These are phyloP conservation scores for Trichophaea hybrida DNA, from an alignment of 2,329 filamentous ascomycete species.

Conservation along the genomic window DNA sequence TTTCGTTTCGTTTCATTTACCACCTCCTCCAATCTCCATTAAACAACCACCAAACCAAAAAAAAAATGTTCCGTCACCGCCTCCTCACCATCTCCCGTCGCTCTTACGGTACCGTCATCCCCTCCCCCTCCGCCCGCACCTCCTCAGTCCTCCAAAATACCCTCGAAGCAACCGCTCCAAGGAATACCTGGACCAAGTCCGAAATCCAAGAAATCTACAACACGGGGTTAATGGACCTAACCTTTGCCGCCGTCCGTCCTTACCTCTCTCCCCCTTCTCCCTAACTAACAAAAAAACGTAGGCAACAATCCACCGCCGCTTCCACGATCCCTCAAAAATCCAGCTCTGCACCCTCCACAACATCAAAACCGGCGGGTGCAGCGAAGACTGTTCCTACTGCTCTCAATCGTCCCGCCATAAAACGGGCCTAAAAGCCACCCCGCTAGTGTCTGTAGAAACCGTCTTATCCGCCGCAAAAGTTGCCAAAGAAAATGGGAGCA, in stretches of 20 bases:
- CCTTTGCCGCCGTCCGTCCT: conserved; percentile 52
- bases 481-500: conserved; percentile 72
- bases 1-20: too few species aligned
- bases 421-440: conserved; percentile 66
- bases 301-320: conserved; percentile 66
- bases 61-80: too few species aligned
- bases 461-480: conserved; percentile 64
- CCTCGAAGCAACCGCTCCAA: conserved; percentile 44
- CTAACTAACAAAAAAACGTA: conserved; percentile 30
- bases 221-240: conserved; percentile 64
- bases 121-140: background rate
- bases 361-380: conserved; percentile 88
- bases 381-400: conserved; percentile 86
- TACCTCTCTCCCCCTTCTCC: background rate
- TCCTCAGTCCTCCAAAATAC: conserved; percentile 34
- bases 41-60: too few species aligned
- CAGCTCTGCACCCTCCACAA: conserved; percentile 94
- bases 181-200: conserved; percentile 65
- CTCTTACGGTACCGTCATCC: too few species aligned
- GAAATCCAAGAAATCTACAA: conserved; percentile 73
- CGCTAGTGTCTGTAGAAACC: conserved; percentile 63
- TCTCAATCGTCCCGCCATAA: conserved; percentile 69
- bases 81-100: too few species aligned
- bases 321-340: conserved; percentile 69
- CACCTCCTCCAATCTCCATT: too few species aligned